These are phyloP conservation scores for Barnettozyma populi DNA, from an alignment of 805 yeast species.

Conservation along the genomic window DNA sequence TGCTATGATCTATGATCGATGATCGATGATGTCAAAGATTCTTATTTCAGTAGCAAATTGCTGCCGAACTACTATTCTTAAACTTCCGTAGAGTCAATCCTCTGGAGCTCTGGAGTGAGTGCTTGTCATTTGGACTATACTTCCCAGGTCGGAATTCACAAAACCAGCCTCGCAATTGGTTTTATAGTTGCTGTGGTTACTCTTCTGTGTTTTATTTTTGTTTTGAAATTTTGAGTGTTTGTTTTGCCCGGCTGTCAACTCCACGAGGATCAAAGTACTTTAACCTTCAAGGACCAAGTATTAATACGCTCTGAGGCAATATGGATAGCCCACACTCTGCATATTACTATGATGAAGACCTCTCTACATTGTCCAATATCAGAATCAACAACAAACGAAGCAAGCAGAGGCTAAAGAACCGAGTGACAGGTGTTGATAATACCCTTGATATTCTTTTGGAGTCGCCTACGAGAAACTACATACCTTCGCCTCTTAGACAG, in stretches of 20 bases:
- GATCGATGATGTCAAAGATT: too few relatives aligned
- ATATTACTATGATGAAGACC: constrained; percentile 12
- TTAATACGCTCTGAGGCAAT: too few relatives aligned
- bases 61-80: too few relatives aligned
- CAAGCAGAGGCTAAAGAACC: constrained; percentile 12
- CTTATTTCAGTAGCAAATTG: too few relatives aligned
- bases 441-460: constrained; percentile 7
- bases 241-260: neutral
- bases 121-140: too few relatives aligned
- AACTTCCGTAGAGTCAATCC: too few relatives aligned
- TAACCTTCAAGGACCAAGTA: too few relatives aligned
- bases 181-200: neutral
- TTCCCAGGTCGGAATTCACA: neutral
- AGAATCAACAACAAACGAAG: constrained; percentile 17
- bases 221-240: neutral
- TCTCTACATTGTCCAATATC: constrained; percentile 20
- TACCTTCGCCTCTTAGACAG: constrained; percentile 12
- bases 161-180: neutral
- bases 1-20: too few relatives aligned
- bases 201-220: neutral
- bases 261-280: neutral
- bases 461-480: constrained; percentile 10
- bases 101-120: too few relatives aligned
- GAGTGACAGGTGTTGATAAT: constrained; percentile 1
- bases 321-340: neutral